A percentile compares a stretch with the other conserved stretches of the same genome.
Evolutionary conservation across 192 early-diverging fungal genomes (phyloP).

Genomic region (Backusella mclennaniae): DNA sequence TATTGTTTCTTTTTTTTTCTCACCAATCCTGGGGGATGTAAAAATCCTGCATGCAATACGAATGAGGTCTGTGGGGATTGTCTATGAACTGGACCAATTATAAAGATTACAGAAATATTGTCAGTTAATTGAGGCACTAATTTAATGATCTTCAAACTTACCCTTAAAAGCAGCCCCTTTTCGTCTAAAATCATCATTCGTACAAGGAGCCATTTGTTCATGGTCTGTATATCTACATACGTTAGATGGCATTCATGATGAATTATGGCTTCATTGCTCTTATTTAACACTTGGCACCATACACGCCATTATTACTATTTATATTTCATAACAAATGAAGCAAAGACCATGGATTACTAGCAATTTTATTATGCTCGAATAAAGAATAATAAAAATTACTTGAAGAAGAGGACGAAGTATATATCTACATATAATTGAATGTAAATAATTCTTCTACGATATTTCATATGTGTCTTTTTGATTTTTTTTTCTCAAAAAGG

Average conservation of each 20-base stretch:
- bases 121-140: not conserved
- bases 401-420: no score
- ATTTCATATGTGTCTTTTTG: not conserved
- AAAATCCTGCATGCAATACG: not conserved
- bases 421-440: no score
- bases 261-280: not conserved
- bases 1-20: not conserved
- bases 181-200: not conserved
- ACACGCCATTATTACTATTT: not conserved
- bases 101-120: slow-evolving; percentile 3
- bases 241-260: not conserved
- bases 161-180: not conserved
- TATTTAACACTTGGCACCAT: not conserved
- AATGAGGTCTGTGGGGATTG: not conserved
- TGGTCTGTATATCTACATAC: not conserved
- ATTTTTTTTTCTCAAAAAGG: not conserved
- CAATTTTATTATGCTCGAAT: no score
- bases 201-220: not conserved
- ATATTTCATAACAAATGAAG: not conserved
- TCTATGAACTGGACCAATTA: not conserved
- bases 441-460: not conserved
- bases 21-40: not conserved
- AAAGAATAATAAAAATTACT: no score
- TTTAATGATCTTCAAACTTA: not conserved
- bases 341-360: not conserved